Evolutionary conservation across 2,329 filamentous ascomycete genomes (phyloP).

Genomic region (Fusarium guadeloupense): DNA sequence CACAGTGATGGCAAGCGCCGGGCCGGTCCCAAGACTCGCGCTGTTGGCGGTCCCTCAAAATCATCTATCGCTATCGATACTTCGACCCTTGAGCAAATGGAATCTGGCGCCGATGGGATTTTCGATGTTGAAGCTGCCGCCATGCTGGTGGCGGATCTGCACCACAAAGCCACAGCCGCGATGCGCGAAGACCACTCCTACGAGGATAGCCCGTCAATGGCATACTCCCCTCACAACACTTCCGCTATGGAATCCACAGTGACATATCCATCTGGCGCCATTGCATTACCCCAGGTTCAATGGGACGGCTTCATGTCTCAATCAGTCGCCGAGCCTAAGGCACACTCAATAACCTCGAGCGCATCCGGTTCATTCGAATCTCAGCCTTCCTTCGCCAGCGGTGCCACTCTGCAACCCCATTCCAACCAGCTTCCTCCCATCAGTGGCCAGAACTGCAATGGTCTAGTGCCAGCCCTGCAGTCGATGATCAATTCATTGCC

Average conservation of each 20-base stretch:
- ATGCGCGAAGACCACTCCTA: conserved; percentile 69
- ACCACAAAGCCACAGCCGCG: conserved; percentile 87
- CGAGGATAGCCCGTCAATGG: conserved; percentile 68
- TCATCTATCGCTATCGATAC: conserved; percentile 82
- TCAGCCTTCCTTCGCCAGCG: conserved; percentile 69
- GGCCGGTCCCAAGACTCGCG: conserved; percentile 73
- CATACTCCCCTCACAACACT: conserved; percentile 76
- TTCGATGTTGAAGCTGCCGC: conserved; percentile 97
- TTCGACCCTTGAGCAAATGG: conserved; percentile 89
- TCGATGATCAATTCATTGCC: conserved; percentile 78
- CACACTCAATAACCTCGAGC: conserved; percentile 76
- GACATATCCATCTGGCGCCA: conserved; percentile 79
- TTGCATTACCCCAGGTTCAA: conserved; percentile 84
- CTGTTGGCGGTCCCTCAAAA: conserved; percentile 75
- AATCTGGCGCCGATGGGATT: conserved; percentile 87
- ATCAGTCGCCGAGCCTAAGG: conserved; percentile 74
- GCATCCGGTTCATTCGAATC: conserved; percentile 73
- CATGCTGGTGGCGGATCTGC: conserved; percentile 98
- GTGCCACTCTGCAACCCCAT: conserved; percentile 65
- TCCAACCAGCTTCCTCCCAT: conserved; percentile 73
- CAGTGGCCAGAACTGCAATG: conserved; percentile 69
- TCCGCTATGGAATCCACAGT: conserved; percentile 81
- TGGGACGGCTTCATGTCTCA: conserved; percentile 91
- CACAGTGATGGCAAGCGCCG: conserved; percentile 94
- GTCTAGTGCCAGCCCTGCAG: conserved; percentile 71